Conservation (phyloP, 2,329 filamentous ascomycete genomes). For the Canariomyces notabilis region DNA sequence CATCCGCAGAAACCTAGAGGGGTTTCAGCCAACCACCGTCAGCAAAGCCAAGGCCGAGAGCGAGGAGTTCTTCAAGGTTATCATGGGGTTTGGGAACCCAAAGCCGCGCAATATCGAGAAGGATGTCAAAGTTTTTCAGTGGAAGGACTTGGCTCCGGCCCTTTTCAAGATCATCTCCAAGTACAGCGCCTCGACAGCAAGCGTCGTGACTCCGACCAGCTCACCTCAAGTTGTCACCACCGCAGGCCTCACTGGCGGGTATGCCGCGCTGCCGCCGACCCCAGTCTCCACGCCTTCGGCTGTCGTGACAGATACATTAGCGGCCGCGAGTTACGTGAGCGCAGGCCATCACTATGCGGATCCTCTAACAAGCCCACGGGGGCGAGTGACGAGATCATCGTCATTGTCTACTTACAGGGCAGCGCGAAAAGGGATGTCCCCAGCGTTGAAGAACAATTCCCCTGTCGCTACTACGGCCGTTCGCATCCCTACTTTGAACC, state of each 20-base stretch:
- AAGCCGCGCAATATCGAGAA: constrained; percentile 98
- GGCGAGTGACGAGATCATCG: constrained; percentile 43
- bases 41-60: constrained; percentile 89
- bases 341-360: constrained; percentile 42
- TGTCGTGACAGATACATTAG: constrained; percentile 29
- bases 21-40: constrained; percentile 86
- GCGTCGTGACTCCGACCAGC: constrained; percentile 21
- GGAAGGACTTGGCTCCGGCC: constrained; percentile 81
- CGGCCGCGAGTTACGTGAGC: constrained; percentile 36
- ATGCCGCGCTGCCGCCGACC: constrained; percentile 44
- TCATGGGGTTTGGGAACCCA: constrained; percentile 93
- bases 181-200: constrained; percentile 55
- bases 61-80: constrained; percentile 97
- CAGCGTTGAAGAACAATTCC: constrained; percentile 35
- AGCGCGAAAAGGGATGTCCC: constrained; percentile 41
- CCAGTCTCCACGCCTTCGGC: constrained; percentile 32
- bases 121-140: constrained; percentile 97
- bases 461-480: constrained; percentile 31
- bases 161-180: constrained; percentile 98
- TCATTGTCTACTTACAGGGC: constrained; percentile 46
- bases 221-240: constrained; percentile 40
- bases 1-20: constrained; percentile 90
- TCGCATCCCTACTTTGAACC: constrained; percentile 33
- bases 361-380: constrained; percentile 48
- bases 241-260: constrained; percentile 34